Evolutionary conservation across 495 filamentous ascomycete species (phyloP), one percentile per base, ranked within the genome.

Genomic region (Aspergillus conjunctus): DNA sequence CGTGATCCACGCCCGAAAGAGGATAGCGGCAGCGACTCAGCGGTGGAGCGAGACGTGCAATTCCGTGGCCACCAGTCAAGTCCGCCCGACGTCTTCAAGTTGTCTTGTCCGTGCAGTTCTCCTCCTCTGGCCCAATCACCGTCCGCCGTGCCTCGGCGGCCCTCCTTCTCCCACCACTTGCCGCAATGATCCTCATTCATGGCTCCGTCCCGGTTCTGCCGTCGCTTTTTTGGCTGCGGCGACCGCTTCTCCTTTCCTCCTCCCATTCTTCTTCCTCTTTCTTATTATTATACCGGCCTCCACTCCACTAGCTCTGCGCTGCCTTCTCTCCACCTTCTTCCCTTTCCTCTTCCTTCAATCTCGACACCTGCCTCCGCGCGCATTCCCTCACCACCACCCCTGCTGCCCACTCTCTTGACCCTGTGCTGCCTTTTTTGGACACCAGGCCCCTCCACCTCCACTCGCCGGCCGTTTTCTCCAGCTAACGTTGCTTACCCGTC

Each of bases 121-220:
- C 77, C 77, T 78, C 73, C 63, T 74, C 74, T 73, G 66, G 63
- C 34, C 77, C 77, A 80, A 80, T 80, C 72, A 80, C 21, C 51
- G 39, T 18, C 60, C 63, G 51, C 59, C 41, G 51, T 68, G 65
- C 53, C 57, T 67, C 65, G 65, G 67, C 61, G 66, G 65, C 63
- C 62, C 63, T 66, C 61, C 65, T 61, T 60, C 63, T 66, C 61
- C 65, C 58, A 53, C 56, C 54, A 58, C 58, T 63, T 64, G 58
- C 62, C 58, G 61, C 57, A 62, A 65, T 62, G 62, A 65, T 63
- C 65, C 65, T 68, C 62, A 60, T 51, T 46, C 46, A 59, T 57
- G 49, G 66, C 56, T 45, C 39, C 55, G 58, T 32, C 45, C 52
- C 64, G 54, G 62, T 67, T 68, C 59, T 68, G 74, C 72, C 69